Evolutionary conservation across 2,329 filamentous ascomycete genomes (phyloP).

Genomic region (Seiridium unicorne): DNA sequence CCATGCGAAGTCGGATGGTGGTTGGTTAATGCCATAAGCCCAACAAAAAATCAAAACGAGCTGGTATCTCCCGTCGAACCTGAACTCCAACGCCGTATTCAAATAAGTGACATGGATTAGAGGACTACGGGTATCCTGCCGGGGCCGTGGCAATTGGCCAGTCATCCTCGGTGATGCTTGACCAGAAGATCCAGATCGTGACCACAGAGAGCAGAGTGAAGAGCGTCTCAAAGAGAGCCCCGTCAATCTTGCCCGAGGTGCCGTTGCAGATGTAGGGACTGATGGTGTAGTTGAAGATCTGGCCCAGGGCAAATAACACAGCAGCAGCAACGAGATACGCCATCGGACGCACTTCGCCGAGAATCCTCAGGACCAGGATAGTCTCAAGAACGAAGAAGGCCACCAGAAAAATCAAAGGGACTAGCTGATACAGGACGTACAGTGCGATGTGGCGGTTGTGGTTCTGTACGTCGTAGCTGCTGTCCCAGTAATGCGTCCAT

Average conservation of each 20-base stretch:
- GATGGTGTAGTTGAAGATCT: constrained; percentile 94
- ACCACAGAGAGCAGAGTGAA: constrained; percentile 86
- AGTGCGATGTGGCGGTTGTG: constrained; percentile 69
- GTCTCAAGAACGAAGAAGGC: constrained; percentile 82
- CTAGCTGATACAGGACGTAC: constrained; percentile 91
- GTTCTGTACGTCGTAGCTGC: constrained; percentile 57
- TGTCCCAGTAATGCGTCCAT: constrained; percentile 78
- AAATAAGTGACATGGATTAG: constrained; percentile 16
- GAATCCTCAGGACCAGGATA: constrained; percentile 77
- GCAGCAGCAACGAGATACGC: constrained; percentile 74
- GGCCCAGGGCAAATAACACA: constrained; percentile 84
- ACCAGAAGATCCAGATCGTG: constrained; percentile 94
- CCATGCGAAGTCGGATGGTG: not conserved
- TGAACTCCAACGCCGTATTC: constrained; percentile 29
- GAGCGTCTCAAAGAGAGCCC: constrained; percentile 86
- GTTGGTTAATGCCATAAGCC: not conserved
- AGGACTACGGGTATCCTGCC: constrained; percentile 33
- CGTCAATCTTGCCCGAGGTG: constrained; percentile 83
- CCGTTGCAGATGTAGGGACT: constrained; percentile 88
- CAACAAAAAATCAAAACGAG: constrained; percentile 18
- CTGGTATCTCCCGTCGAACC: constrained; percentile 27
- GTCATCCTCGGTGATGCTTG: constrained; percentile 97
- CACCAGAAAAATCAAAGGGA: constrained; percentile 85
- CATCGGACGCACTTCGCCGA: constrained; percentile 92
- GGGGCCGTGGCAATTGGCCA: constrained; percentile 67